Conservation (phyloP, 23 red algal genomes). For the Agarophyton chilense region DNA sequence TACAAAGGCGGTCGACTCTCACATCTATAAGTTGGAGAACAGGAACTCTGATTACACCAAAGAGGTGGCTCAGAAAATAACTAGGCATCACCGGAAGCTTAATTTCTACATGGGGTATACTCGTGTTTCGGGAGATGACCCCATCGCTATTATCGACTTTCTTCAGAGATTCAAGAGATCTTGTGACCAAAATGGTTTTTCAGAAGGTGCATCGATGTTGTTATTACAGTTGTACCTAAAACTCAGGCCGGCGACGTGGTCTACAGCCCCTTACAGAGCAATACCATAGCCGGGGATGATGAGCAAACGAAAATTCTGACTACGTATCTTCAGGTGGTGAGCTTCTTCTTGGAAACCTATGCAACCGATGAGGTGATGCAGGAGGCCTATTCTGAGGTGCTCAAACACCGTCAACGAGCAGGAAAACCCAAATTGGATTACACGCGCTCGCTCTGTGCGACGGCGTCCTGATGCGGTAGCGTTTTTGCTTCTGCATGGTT, state of each 20-base stretch:
- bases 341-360: too few relatives aligned
- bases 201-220: neutral
- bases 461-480: neutral
- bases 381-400: too few relatives aligned
- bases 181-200: conserved; percentile 4
- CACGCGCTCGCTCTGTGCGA: too few relatives aligned
- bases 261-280: neutral
- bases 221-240: neutral
- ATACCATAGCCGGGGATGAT: neutral
- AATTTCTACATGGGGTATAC: neutral
- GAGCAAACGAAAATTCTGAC: neutral
- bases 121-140: neutral
- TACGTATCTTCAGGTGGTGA: neutral
- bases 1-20: neutral
- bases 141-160: neutral
- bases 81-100: neutral
- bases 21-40: neutral
- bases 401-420: too few relatives aligned
- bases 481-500: neutral
- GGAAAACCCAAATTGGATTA: too few relatives aligned
- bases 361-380: too few relatives aligned
- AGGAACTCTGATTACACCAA: neutral
- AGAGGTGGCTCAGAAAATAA: too few relatives aligned
- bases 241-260: neutral
- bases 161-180: neutral